phyloP scores from a whole-genome alignment of 345 rosid genomes.

The Odontarrhena argentea region DNA sequence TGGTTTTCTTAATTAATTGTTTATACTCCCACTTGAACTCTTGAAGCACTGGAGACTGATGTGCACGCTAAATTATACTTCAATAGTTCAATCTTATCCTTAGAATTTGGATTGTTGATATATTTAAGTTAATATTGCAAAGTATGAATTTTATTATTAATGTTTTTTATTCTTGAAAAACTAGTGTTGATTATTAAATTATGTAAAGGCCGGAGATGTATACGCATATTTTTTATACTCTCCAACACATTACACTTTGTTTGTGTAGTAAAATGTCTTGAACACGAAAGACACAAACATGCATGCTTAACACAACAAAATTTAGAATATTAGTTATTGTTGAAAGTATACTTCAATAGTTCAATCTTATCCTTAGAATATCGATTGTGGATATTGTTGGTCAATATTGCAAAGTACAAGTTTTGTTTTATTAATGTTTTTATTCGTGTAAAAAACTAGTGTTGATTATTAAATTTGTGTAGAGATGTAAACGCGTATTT shows the following conservation, averaged over 20 bases:
- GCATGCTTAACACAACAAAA: not conserved
- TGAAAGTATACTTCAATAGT: not conserved
- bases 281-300: not conserved
- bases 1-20: slow-evolving; percentile 4
- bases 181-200: too few relatives aligned
- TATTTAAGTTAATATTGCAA: not conserved
- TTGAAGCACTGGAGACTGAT: slow-evolving; percentile 35
- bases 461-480: too few relatives aligned
- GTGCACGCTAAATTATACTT: slow-evolving; percentile 6
- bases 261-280: slow-evolving; percentile 1
- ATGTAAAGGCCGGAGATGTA: too few relatives aligned
- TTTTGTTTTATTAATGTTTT: too few relatives aligned
- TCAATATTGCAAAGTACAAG: not conserved
- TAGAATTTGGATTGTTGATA: slow-evolving; percentile 1
- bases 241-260: not conserved
- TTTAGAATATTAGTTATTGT: not conserved
- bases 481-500: too few relatives aligned
- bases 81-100: slow-evolving; percentile 25
- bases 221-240: not conserved
- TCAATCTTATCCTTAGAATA: slow-evolving; percentile 27
- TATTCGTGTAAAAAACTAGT: too few relatives aligned
- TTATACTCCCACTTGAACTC: slow-evolving; percentile 26
- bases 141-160: not conserved
- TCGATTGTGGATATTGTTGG: slow-evolving; percentile 3
- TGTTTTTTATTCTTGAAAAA: too few relatives aligned